Evolutionary conservation across 202 grass and related monocot genomes (phyloP).

Genomic region (Digitaria exilis): DNA sequence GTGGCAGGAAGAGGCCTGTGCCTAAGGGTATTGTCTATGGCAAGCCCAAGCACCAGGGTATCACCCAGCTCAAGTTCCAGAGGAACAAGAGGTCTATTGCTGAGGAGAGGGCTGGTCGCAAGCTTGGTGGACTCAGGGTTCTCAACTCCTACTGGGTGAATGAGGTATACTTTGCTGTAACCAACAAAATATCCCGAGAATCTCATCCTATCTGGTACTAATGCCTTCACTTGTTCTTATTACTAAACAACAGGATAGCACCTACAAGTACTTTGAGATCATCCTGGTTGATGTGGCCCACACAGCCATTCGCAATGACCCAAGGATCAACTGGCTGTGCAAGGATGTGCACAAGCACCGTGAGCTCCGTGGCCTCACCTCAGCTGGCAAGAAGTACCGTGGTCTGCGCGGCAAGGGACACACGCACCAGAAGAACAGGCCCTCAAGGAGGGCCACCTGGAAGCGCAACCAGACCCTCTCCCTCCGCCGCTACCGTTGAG

Average conservation of each 20-base stretch:
- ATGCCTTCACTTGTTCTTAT: neutral
- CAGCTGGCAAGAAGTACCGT: slow-evolving; percentile 83
- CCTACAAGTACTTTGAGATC: slow-evolving; percentile 81
- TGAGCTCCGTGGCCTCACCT: slow-evolving; percentile 82
- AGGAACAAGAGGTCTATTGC: slow-evolving; percentile 97
- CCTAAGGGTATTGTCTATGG: slow-evolving; percentile 98
- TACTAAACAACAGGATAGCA: slow-evolving; percentile 41
- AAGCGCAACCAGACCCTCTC: slow-evolving; percentile 82
- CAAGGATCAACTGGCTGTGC: slow-evolving; percentile 83
- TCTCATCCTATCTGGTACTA: neutral
- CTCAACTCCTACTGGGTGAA: slow-evolving; percentile 98
- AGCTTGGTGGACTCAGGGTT: slow-evolving; percentile 84
- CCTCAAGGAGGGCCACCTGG: slow-evolving; percentile 76
- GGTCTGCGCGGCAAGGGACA: slow-evolving; percentile 74
- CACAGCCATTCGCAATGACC: slow-evolving; percentile 63
- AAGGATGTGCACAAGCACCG: slow-evolving; percentile 77
- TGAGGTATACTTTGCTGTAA: slow-evolving; percentile 54
- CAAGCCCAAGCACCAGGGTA: slow-evolving; percentile 97
- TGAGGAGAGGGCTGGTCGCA: slow-evolving; percentile 89
- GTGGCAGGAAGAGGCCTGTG: slow-evolving; percentile 96
- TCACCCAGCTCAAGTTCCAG: slow-evolving; percentile 98
- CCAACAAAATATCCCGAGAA: neutral
- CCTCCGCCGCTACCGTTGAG: slow-evolving; percentile 66
- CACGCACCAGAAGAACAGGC: slow-evolving; percentile 66
- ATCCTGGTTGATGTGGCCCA: slow-evolving; percentile 78